Evolutionary conservation across 805 yeast species (phyloP).

Genomic region (Kuraishia molischiana): DNA sequence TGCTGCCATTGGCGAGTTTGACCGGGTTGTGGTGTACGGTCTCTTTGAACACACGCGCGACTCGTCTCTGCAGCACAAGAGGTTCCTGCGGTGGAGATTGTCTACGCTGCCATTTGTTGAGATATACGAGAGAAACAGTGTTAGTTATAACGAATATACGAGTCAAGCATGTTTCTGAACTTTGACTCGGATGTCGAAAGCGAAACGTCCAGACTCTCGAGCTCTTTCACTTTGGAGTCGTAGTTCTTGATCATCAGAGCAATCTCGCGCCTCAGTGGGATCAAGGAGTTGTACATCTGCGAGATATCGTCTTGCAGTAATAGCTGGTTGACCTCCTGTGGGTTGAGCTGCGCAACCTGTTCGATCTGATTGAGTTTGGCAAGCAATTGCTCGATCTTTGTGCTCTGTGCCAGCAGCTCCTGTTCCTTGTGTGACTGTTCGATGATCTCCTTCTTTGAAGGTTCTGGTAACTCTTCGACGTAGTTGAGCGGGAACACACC

Average conservation of each 20-base stretch:
- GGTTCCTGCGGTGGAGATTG: neutral
- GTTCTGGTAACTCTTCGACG: constrained; percentile 68
- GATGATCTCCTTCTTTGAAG: constrained; percentile 48
- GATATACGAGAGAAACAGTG: neutral
- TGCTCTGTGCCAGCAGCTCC: constrained; percentile 39
- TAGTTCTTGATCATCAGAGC: constrained; percentile 72
- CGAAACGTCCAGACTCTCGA: constrained; percentile 50
- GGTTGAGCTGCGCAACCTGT: constrained; percentile 22
- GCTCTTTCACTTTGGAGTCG: constrained; percentile 67
- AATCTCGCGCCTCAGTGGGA: constrained; percentile 65
- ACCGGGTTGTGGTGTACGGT: neutral
- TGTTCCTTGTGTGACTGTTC: constrained; percentile 41
- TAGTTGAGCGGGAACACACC: constrained; percentile 93
- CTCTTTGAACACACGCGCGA: neutral
- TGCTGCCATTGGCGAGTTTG: neutral
- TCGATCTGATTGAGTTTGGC: constrained; percentile 34
- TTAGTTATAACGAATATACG: neutral
- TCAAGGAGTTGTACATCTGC: constrained; percentile 57
- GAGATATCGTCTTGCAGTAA: constrained; percentile 59
- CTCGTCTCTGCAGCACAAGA: neutral
- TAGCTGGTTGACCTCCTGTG: constrained; percentile 20
- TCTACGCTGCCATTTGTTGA: too few relatives aligned
- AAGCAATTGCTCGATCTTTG: constrained; percentile 62
- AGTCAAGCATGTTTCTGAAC: neutral
- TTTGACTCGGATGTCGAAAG: neutral